A percentile compares a stretch with the other conserved stretches of the same genome.
Conservation (phyloP, 495 filamentous ascomycete species). For the Daldinia decipiens region DNA sequence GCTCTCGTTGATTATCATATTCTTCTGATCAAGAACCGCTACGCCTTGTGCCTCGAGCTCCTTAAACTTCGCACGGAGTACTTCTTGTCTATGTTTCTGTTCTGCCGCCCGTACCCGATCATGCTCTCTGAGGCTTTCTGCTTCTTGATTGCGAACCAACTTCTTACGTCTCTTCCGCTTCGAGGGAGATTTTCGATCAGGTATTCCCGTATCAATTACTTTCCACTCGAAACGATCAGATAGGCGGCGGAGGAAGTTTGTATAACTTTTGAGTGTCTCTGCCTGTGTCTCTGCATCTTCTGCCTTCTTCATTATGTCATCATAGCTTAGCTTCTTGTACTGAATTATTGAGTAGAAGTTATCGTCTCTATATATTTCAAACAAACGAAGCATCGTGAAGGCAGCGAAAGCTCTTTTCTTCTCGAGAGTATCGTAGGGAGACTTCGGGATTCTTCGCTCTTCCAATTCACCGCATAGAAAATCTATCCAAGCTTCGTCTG, state of each 20-base stretch:
- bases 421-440: conserved; percentile 18
- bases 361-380: conserved; percentile 33
- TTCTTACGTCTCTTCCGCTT: conserved; percentile 43
- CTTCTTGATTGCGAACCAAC: conserved; percentile 58
- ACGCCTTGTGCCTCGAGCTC: conserved; percentile 45
- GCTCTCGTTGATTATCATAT: conserved; percentile 76
- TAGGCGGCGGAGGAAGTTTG: conserved; percentile 33
- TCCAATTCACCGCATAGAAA: conserved; percentile 6
- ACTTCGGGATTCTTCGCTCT: conserved; percentile 25
- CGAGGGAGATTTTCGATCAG: neutral
- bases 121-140: conserved; percentile 57
- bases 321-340: conserved; percentile 32
- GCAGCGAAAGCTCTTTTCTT: conserved; percentile 23
- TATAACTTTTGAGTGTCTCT: conserved; percentile 10
- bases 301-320: conserved; percentile 20
- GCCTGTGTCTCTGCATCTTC: conserved; percentile 1
- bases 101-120: conserved; percentile 57
- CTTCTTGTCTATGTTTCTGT: conserved; percentile 60
- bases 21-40: conserved; percentile 40
- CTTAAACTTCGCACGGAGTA: conserved; percentile 56
- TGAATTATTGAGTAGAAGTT: conserved; percentile 7
- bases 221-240: conserved; percentile 39
- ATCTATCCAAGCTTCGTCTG: conserved; percentile 20
- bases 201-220: neutral
- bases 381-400: conserved; percentile 36